Base-by-base conservation (phyloP, 352 stramenopile species). In the Pythium aphanidermatum region DNA sequence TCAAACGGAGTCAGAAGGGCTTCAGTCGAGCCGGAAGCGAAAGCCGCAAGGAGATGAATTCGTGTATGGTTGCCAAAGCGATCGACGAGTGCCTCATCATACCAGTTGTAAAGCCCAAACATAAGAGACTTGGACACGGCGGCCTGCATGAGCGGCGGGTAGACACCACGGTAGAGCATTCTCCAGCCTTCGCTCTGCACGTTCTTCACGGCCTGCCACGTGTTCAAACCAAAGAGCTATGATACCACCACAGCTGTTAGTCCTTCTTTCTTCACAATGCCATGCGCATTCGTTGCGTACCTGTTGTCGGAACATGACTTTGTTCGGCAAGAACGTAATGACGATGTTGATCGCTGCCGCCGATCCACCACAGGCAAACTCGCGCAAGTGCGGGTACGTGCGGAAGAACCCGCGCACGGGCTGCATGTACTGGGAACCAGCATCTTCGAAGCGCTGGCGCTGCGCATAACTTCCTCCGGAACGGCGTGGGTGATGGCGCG, bases 291-390 rank as follows among this genome's bases (percentile, higher is more conserved):
- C 29, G 42, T 19, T 31, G 12, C 28, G n/a, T 69, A 86, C 83
- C 77, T 94, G 82, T 46, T 95, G 82, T 9, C 84, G 76, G 51
- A 95, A 95, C 82, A 95, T 95, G 51, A 95, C 58, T 63, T 95
- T 95, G 60, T 94, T 94, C 29, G 76, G 75, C 25, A 78, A 67
- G 55, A 95, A 95, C 5, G 84, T 95, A 44, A 90, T 59, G 28
- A 94, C 40, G 41, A 94, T 92, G 51, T 95, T 95, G 64, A 93
- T 84, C 27, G 83, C 79, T 9, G 83, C 82, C 1, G 83, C 83
- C 13, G 76, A 69, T 43, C 79, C 83, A 28, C 83, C 83, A 30
- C 81, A 89, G 40, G 80, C 60, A 53, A 92, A 89, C 69, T 95
- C 83, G 33, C 74, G 78, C 46, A 88, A 35, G 42, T 92, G 77